A percentile compares a stretch with the other conserved stretches of the same genome.
These are phyloP conservation scores for Lipomyces starkeyi DNA, from an alignment of 805 yeast species.

Conservation along the genomic window DNA sequence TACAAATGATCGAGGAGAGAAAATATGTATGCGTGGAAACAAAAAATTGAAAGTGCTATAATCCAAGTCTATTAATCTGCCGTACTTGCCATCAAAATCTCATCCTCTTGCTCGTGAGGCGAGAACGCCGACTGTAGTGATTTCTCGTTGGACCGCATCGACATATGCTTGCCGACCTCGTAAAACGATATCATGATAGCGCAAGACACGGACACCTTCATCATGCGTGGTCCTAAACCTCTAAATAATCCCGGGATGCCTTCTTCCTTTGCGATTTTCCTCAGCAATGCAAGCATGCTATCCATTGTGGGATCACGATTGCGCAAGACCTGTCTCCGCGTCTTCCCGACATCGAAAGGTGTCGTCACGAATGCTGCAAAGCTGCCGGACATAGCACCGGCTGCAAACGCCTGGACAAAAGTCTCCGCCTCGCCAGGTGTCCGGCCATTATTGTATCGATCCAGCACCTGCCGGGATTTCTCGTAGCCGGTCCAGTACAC, in stretches of 20 bases:
- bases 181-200: constrained; percentile 98
- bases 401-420: constrained; percentile 57
- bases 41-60: not conserved
- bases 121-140: not conserved
- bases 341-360: constrained; percentile 97
- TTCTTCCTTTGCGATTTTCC: constrained; percentile 67
- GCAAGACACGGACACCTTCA: constrained; percentile 96
- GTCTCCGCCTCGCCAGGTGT: constrained; percentile 39
- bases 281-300: constrained; percentile 72
- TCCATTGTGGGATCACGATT: constrained; percentile 34
- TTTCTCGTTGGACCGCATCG: constrained; percentile 18
- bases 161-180: constrained; percentile 80
- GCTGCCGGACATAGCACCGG: constrained; percentile 85
- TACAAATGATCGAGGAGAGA: not conserved
- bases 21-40: not conserved
- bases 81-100: constrained; percentile 6
- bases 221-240: constrained; percentile 82
- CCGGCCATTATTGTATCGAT: constrained; percentile 9
- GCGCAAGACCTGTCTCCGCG: constrained; percentile 72
- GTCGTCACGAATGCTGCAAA: constrained; percentile 87
- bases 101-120: constrained; percentile 10
- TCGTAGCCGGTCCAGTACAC: constrained; percentile 72
- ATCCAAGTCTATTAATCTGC: not conserved
- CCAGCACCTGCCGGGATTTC: constrained; percentile 19
- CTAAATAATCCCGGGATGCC: constrained; percentile 86